phyloP scores from a whole-genome alignment of 2,329 filamentous ascomycete genomes.

The Trichoderma harzianum region DNA sequence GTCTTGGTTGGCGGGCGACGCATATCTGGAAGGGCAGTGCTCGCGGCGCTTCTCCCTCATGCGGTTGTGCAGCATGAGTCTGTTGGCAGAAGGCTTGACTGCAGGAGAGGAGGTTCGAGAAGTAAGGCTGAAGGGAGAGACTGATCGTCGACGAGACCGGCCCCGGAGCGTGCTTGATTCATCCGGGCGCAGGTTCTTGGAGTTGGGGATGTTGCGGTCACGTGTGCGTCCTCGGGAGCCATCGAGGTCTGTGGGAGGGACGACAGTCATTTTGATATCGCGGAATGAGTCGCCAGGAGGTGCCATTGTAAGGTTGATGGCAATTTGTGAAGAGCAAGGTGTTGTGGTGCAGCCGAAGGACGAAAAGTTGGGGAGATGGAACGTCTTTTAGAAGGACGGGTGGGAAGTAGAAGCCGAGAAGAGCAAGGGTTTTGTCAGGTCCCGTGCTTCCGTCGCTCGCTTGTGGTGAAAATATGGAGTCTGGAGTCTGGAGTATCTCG shows the following conservation, averaged over 20 bases:
- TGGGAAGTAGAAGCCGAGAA: background rate
- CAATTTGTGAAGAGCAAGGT: background rate
- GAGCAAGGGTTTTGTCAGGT: conserved; percentile 2
- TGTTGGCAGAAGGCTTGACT: conserved; percentile 39
- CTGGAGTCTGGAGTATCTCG: background rate
- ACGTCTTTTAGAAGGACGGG: conserved; percentile 3
- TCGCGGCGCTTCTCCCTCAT: conserved; percentile 42
- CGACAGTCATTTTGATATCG: conserved; percentile 25
- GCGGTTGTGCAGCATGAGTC: conserved; percentile 40
- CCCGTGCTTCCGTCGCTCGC: conserved; percentile 2
- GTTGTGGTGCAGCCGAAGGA: background rate
- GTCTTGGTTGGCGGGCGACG: conserved; percentile 34
- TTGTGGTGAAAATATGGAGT: conserved; percentile 1
- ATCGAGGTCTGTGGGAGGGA: conserved; percentile 29
- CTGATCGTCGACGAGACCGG: conserved; percentile 39
- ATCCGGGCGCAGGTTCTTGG: conserved; percentile 34
- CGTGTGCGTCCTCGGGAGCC: conserved; percentile 38
- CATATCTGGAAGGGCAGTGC: conserved; percentile 41
- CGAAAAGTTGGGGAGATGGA: background rate
- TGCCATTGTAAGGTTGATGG: background rate
- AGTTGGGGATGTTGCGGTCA: conserved; percentile 37
- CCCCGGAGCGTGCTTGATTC: conserved; percentile 44
- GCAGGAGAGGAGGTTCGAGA: conserved; percentile 36
- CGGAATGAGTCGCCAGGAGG: conserved; percentile 22
- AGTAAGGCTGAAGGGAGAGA: conserved; percentile 33